phyloP scores from a whole-genome alignment of 116 monocot species.

The Dioscorea cayenensis region DNA sequence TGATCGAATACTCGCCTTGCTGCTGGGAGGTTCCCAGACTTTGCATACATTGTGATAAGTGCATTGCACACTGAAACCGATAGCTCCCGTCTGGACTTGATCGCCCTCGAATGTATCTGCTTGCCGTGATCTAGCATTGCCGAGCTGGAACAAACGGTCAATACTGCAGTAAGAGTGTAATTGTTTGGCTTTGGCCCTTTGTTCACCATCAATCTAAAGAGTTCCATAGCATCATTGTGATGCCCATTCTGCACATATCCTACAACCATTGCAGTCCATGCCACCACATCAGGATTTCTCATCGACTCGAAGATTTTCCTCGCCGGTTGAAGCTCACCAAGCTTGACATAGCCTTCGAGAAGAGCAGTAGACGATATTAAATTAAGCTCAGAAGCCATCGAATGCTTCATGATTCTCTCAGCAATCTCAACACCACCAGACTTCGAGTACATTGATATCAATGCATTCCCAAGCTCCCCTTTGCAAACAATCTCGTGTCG shows the following conservation, averaged over 20 bases:
- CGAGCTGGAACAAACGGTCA: constrained; percentile 66
- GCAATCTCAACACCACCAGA: constrained; percentile 58
- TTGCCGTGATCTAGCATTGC: constrained; percentile 55
- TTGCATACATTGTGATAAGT: constrained; percentile 82
- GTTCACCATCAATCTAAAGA: constrained; percentile 51
- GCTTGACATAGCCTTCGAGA: constrained; percentile 79
- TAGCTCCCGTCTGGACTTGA: constrained; percentile 41
- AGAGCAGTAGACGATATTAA: constrained; percentile 78
- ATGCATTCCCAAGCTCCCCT: constrained; percentile 69
- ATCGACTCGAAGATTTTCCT: constrained; percentile 69
- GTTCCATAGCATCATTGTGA: constrained; percentile 51
- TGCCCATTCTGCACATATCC: constrained; percentile 79
- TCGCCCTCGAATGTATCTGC: constrained; percentile 66
- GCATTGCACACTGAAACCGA: constrained; percentile 82
- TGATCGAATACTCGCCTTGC: constrained; percentile 56
- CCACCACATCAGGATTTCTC: constrained; percentile 70
- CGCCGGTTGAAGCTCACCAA: constrained; percentile 55
- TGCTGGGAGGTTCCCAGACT: constrained; percentile 46
- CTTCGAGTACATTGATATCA: constrained; percentile 88
- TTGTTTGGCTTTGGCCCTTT: constrained; percentile 64
- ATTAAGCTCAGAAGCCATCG: constrained; percentile 22
- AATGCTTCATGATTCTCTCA: constrained; percentile 28
- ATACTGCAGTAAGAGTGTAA: constrained; percentile 72
- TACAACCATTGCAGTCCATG: constrained; percentile 95
- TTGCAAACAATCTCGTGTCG: constrained; percentile 23